These are phyloP conservation scores for Anisodus acutangulus DNA, from an alignment of 257 asterid species.

Conservation along the genomic window DNA sequence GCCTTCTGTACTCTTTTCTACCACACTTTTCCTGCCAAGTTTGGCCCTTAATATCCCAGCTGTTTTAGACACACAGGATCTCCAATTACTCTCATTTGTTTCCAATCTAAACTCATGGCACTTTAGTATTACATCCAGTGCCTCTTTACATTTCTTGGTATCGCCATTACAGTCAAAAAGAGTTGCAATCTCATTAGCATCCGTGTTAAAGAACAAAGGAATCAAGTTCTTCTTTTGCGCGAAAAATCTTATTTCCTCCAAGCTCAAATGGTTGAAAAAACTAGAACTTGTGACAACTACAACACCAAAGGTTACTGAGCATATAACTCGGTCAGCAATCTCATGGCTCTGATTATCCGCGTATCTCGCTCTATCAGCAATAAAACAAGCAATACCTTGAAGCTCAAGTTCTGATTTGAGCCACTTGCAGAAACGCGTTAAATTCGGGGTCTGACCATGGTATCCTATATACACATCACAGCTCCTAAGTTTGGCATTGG, in stretches of 20 bases:
- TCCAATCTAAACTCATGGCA: constrained; percentile 65
- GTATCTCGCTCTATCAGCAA: constrained; percentile 78
- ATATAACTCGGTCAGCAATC: constrained; percentile 82
- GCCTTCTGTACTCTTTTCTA: constrained; percentile 52
- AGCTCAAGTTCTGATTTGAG: constrained; percentile 86
- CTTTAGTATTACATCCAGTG: constrained; percentile 66
- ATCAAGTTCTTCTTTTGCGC: constrained; percentile 85
- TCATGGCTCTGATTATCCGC: constrained; percentile 83
- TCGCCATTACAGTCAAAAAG: constrained; percentile 48
- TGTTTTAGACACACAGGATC: constrained; percentile 64
- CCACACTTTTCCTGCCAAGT: constrained; percentile 81
- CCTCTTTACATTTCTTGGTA: constrained; percentile 69
- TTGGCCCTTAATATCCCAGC: constrained; percentile 60
- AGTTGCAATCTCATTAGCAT: constrained; percentile 46
- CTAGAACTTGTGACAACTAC: constrained; percentile 64
- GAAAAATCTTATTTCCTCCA: constrained; percentile 83
- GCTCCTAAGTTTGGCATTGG: constrained; percentile 78
- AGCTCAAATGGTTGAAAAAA: constrained; percentile 56
- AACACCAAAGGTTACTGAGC: constrained; percentile 76
- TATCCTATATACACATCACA: constrained; percentile 87
- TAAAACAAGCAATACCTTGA: constrained; percentile 88
- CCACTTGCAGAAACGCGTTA: constrained; percentile 82
- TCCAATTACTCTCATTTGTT: constrained; percentile 73
- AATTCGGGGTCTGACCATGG: constrained; percentile 71
- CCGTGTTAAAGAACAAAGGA: constrained; percentile 74